Evolutionary conservation across 148 eudicot genomes (phyloP).

Genomic region (Pharnaceum exiguum): DNA sequence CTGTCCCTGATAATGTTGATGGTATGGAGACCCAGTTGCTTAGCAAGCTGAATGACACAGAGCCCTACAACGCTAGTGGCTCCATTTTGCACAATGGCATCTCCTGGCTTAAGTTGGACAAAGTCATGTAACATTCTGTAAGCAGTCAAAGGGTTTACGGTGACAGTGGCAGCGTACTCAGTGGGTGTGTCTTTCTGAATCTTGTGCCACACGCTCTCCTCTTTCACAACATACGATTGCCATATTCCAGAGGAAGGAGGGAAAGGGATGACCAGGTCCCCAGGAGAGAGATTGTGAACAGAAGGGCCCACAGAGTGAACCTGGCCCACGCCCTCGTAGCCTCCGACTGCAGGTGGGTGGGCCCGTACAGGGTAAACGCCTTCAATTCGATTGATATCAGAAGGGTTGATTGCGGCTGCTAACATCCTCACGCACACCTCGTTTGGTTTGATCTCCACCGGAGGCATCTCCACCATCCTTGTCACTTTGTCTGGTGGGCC

Average conservation of each 20-base stretch:
- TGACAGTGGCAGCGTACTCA: conserved; percentile 85
- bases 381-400: conserved; percentile 88
- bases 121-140: conserved; percentile 80
- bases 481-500: conserved; percentile 76
- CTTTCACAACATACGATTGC: conserved; percentile 81
- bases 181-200: conserved; percentile 57
- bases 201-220: conserved; percentile 81
- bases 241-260: conserved; percentile 89
- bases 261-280: conserved; percentile 90
- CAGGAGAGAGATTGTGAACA: conserved; percentile 57
- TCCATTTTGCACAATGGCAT: conserved; percentile 90
- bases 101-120: conserved; percentile 68
- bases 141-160: conserved; percentile 88
- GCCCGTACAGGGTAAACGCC: conserved; percentile 95
- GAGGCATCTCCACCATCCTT: conserved; percentile 60
- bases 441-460: conserved; percentile 53
- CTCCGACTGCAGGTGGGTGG: conserved; percentile 75
- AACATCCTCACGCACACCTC: conserved; percentile 91
- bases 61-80: conserved; percentile 97
- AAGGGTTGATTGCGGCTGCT: conserved; percentile 92
- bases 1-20: conserved; percentile 89
- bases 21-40: conserved; percentile 56
- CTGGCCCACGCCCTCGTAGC: conserved; percentile 90
- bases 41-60: conserved; percentile 91
- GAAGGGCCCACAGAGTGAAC: conserved; percentile 73